phyloP scores from a whole-genome alignment of 208 protist genomes.

The Acanthamoeba culbertsoni region DNA sequence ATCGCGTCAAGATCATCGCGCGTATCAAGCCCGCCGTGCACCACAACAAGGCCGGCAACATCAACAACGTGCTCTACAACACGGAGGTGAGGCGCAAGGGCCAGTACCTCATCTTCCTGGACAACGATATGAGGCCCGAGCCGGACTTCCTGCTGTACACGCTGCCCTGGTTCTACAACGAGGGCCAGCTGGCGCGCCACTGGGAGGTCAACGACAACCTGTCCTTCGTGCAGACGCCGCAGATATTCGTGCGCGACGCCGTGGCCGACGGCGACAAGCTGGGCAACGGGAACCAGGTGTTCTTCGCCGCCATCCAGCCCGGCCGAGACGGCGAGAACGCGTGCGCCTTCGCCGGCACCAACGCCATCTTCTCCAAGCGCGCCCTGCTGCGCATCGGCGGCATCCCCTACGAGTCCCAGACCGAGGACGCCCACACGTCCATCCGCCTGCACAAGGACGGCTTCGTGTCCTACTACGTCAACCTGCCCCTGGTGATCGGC shows the following conservation, averaged over 20 bases:
- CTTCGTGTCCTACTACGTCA: slow-evolving; percentile 58
- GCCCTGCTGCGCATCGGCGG: slow-evolving; percentile 29
- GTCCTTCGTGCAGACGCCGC: slow-evolving; percentile 39
- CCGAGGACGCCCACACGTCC: slow-evolving; percentile 52
- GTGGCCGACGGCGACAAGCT: slow-evolving; percentile 37
- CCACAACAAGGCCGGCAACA: slow-evolving; percentile 60
- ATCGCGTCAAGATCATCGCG: slow-evolving; percentile 39
- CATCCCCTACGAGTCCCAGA: slow-evolving; percentile 50
- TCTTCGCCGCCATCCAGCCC: slow-evolving; percentile 51
- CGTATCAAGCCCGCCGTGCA: slow-evolving; percentile 47
- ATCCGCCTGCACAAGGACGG: slow-evolving; percentile 35
- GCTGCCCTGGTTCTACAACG: slow-evolving; percentile 54
- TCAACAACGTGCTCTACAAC: slow-evolving; percentile 62
- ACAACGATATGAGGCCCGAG: slow-evolving; percentile 49
- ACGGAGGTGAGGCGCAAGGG: slow-evolving; percentile 21
- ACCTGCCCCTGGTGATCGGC: slow-evolving; percentile 12
- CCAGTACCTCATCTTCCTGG: slow-evolving; percentile 48
- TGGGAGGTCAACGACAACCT: slow-evolving; percentile 52
- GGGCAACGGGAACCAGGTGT: slow-evolving; percentile 30
- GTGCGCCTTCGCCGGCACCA: slow-evolving; percentile 54
- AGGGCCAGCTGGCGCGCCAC: slow-evolving; percentile 12
- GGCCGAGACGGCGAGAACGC: slow-evolving; percentile 40
- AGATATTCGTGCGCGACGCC: slow-evolving; percentile 48
- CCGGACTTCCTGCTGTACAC: slow-evolving; percentile 60
- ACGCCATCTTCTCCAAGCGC: slow-evolving; percentile 50